Evolutionary conservation across 2,329 filamentous ascomycete species (phyloP), one percentile per base, ranked within the genome.

Genomic region (Hysterium pulicare): DNA sequence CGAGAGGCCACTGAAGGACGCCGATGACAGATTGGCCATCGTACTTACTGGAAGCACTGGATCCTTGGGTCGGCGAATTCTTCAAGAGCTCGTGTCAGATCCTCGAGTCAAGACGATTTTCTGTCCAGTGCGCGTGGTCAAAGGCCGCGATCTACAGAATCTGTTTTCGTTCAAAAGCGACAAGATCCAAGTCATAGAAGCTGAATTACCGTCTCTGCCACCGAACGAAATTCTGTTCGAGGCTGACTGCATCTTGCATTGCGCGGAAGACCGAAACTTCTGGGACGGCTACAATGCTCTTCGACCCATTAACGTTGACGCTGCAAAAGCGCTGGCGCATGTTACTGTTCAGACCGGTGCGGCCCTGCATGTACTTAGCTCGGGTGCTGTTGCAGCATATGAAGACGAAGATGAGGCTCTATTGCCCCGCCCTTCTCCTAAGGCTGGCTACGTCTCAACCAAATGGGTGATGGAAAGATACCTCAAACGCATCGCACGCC

Each of bases 221-320:
- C n/a, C n/a, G n/a, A n/a, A n/a, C n/a, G n/a, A n/a, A n/a, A n/a
- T 78, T 2, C 55, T 56, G n/a, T 20, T 35, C 3, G 34, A 51
- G 3, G 65, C 59, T 1, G 66, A 75, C 48, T 52, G 43, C 21
- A 53, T 63, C 42, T 41, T 62, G 23, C 50, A 58, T 35, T 48
- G 46, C 26, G 59, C 49, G 8, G 50, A 44, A 20, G 42, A 50
- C 24, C 54, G 50, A 1, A 51, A 51, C 28, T 59, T 54, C 46
- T 45, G 61, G 41, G 51, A 61, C 43, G 47, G 44, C 21, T 62
- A 61, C 44, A n/a, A 50, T n/a, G 47, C 47, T 1, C 45, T 63
- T 3, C 53, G 53, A 3, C 45, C 44, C 15, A 40, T 44, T 23
- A 64, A 62, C 44, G 48, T 64, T 13, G 22, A 37, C 19, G 40